Percentiles rank a stretch among this genome's conserved stretches.
These are phyloP conservation scores for Larix kaempferi DNA, from an alignment of 75 land plant species.

Conservation along the genomic window DNA sequence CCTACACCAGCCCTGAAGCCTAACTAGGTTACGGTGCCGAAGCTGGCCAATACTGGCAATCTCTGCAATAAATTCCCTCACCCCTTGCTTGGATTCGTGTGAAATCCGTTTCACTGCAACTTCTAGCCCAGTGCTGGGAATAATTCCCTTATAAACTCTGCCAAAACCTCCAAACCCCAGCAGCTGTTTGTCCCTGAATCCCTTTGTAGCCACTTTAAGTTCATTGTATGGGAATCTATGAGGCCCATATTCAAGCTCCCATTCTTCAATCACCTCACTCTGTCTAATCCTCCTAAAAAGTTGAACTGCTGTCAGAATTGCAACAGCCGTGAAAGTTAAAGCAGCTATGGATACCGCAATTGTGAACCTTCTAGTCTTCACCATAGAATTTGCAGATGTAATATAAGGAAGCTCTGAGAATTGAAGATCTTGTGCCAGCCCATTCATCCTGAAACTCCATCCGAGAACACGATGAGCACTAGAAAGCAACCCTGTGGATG, in stretches of 20 bases:
- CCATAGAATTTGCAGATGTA: no score
- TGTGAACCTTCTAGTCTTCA: no score
- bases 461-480: slow-evolving; percentile 15
- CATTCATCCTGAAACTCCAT: slow-evolving; percentile 33
- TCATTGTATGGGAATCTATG: slow-evolving; percentile 31
- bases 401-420: slow-evolving; percentile 11
- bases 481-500: slow-evolving; percentile 29
- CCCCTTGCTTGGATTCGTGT: slow-evolving; percentile 38
- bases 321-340: not conserved
- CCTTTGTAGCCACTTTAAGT: slow-evolving; percentile 26
- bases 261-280: slow-evolving; percentile 9
- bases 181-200: slow-evolving; percentile 22
- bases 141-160: slow-evolving; percentile 31
- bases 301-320: no score
- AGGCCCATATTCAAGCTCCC: slow-evolving; percentile 23
- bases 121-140: slow-evolving; percentile 17
- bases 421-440: slow-evolving; percentile 12
- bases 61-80: slow-evolving; percentile 65
- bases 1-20: slow-evolving; percentile 66
- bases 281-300: not conserved
- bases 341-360: not conserved
- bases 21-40: slow-evolving; percentile 60
- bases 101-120: slow-evolving; percentile 70
- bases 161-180: slow-evolving; percentile 51
- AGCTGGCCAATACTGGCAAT: slow-evolving; percentile 58